Evolutionary conservation across 148 eudicot species (phyloP).

Genomic region (Rhododendron mucronatum): DNA sequence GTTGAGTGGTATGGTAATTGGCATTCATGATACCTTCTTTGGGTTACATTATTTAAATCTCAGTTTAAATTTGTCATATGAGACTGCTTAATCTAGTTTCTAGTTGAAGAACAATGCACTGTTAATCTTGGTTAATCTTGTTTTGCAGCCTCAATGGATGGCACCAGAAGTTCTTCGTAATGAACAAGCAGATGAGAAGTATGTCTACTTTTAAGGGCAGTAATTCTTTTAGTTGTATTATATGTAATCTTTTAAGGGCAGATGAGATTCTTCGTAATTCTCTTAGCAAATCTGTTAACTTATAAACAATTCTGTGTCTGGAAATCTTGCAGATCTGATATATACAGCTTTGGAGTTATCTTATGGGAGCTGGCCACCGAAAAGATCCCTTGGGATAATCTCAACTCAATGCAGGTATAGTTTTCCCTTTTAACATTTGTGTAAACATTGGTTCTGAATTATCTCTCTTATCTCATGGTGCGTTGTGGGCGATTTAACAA

Average conservation of each 20-base stretch:
- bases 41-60: neutral
- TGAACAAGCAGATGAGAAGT: constrained; percentile 94
- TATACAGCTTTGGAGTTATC: constrained; percentile 90
- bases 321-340: constrained; percentile 62
- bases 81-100: neutral
- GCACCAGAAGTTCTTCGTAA: constrained; percentile 99
- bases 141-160: constrained; percentile 98
- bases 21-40: constrained; percentile 1
- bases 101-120: neutral
- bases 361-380: constrained; percentile 93
- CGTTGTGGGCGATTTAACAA: neutral
- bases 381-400: constrained; percentile 95
- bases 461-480: neutral
- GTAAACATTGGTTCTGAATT: neutral
- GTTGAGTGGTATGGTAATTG: neutral
- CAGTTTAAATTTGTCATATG: neutral
- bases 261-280: too few species aligned
- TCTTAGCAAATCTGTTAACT: neutral
- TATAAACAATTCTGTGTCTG: neutral
- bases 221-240: neutral
- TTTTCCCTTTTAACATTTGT: neutral
- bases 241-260: neutral
- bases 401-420: constrained; percentile 92
- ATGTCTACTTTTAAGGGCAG: constrained; percentile 19
- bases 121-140: neutral